A percentile compares a stretch with the other conserved stretches of the same genome.
Conservation (phyloP, 1,284 basidiomycete species). For the Fistulina hepatica region DNA sequence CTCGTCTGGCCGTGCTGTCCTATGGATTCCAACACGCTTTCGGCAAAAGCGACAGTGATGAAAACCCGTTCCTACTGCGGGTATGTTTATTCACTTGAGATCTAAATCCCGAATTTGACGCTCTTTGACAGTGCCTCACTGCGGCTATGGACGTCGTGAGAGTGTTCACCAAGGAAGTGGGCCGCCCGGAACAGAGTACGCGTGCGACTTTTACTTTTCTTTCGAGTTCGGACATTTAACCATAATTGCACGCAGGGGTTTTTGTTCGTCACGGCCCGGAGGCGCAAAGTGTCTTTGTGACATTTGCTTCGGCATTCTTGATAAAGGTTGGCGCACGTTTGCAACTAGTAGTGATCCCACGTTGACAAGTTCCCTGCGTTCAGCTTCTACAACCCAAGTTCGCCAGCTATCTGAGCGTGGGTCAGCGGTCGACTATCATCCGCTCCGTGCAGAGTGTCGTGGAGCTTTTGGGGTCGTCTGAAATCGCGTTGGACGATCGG, state of each 20-base stretch:
- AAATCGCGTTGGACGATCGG: conserved; percentile 62
- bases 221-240: too few species aligned
- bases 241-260: conserved; percentile 27
- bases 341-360: not conserved
- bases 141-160: conserved; percentile 56
- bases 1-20: conserved; percentile 56
- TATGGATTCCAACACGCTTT: conserved; percentile 70
- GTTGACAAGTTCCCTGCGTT: not conserved
- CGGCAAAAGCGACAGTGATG: conserved; percentile 42
- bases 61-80: conserved; percentile 55
- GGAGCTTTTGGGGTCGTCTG: conserved; percentile 50
- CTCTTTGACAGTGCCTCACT: conserved; percentile 35
- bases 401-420: conserved; percentile 40
- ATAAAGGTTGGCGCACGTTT: conserved; percentile 44
- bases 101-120: not conserved
- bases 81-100: conserved; percentile 29
- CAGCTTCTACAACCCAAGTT: conserved; percentile 68
- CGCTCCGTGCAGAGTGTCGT: conserved; percentile 51
- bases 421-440: conserved; percentile 51
- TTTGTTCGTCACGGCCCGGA: conserved; percentile 71
- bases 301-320: conserved; percentile 73
- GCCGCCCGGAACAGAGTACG: conserved; percentile 43
- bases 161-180: conserved; percentile 52
- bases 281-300: conserved; percentile 74
- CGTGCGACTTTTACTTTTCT: conserved; percentile 7